Conservation (phyloP, 805 yeast species). For the Kurtzmaniella cleridarum region DNA sequence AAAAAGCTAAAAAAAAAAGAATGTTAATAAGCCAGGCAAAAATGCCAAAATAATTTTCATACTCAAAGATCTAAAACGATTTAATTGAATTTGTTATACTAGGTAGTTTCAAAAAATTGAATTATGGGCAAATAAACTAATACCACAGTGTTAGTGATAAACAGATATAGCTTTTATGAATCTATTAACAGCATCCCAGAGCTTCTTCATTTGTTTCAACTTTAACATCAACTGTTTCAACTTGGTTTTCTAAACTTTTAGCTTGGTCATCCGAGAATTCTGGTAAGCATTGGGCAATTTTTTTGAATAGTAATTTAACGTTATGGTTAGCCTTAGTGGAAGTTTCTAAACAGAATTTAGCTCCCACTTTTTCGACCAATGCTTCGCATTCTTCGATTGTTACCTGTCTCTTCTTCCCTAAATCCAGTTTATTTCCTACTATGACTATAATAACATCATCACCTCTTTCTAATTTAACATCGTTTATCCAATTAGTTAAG, state of each 20-base stretch:
- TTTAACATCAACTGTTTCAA: conserved; percentile 5
- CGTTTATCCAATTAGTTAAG: conserved; percentile 89
- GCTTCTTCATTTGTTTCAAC: conserved; percentile 1
- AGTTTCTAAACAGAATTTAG: conserved; percentile 83
- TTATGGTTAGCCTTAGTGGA: conserved; percentile 94
- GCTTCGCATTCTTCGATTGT: conserved; percentile 79
- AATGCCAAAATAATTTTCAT: no score
- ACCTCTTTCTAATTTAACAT: conserved; percentile 90
- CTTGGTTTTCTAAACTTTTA: background rate
- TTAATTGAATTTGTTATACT: no score
- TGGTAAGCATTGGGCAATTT: conserved; percentile 86
- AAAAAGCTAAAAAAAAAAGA: no score
- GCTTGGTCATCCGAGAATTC: conserved; percentile 45
- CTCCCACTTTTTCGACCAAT: conserved; percentile 65
- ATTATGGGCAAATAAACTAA: no score
- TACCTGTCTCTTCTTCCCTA: conserved; percentile 75
- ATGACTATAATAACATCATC: conserved; percentile 81
- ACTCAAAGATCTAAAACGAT: no score
- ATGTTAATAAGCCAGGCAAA: no score
- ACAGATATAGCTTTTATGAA: no score
- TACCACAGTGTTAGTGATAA: no score
- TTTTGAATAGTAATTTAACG: conserved; percentile 83
- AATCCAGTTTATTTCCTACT: conserved; percentile 89
- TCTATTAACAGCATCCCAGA: background rate
- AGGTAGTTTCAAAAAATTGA: no score